Conservation (phyloP, 2,329 filamentous ascomycete species). For the Fusarium pseudonygamai region DNA sequence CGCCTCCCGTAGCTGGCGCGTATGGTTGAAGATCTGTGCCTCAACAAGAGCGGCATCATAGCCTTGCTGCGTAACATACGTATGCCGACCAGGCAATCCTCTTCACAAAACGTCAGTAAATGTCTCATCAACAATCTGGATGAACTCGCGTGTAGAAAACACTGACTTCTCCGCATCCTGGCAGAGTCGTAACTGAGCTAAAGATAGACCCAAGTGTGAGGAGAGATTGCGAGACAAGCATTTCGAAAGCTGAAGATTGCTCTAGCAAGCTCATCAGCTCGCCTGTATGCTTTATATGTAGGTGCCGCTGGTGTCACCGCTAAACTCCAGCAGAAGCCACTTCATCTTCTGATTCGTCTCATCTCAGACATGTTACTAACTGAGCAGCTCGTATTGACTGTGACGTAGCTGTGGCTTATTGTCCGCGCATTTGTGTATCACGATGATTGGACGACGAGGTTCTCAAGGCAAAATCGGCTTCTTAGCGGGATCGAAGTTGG, state of each 20-base stretch:
- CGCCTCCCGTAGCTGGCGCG: background rate
- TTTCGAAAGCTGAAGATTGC: background rate
- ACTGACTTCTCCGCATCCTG: background rate
- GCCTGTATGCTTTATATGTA: no score
- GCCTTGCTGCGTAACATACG: conserved; percentile 4
- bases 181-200: background rate
- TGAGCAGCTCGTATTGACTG: background rate
- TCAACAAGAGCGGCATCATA: background rate
- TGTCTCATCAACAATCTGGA: accelerated
- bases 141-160: background rate
- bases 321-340: background rate
- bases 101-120: accelerated
- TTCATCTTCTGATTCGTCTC: background rate
- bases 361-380: background rate
- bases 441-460: background rate
- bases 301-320: no score
- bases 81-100: background rate
- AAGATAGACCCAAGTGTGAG: background rate
- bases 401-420: background rate
- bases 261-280: accelerated
- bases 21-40: conserved; percentile 15
- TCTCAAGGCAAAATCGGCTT: background rate
- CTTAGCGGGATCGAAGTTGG: background rate
- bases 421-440: background rate
- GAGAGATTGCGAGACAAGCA: background rate